These are phyloP conservation scores for Nakaseomyces uthaithaninus DNA, from an alignment of 1,139 yeast genomes.

Conservation along the genomic window DNA sequence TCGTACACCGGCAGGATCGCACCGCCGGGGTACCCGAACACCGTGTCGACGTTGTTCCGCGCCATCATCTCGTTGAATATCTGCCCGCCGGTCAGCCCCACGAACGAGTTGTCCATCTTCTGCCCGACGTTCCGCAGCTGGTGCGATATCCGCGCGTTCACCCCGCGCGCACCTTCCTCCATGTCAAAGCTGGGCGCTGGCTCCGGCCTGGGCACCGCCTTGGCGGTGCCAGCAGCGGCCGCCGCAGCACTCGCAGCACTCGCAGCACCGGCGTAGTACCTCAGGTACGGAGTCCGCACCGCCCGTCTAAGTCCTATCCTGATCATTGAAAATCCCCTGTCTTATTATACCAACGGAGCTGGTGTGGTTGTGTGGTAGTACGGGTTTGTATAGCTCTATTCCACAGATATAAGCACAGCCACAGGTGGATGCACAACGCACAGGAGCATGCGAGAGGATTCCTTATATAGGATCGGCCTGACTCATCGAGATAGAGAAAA, in stretches of 20 bases:
- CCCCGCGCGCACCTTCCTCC: constrained; percentile 11
- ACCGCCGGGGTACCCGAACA: constrained; percentile 96
- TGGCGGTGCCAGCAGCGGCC: background rate
- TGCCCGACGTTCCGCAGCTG: constrained; percentile 12
- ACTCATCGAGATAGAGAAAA: no score
- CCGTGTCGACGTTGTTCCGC: constrained; percentile 88
- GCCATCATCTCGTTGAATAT: constrained; percentile 98
- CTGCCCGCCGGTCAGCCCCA: constrained; percentile 95
- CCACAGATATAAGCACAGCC: no score
- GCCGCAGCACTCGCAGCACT: constrained; percentile 1
- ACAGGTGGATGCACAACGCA: no score
- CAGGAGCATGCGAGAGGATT: no score
- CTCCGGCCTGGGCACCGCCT: constrained; percentile 33
- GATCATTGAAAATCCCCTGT: background rate
- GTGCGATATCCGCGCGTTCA: constrained; percentile 6
- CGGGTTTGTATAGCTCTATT: no score
- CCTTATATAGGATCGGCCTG: no score
- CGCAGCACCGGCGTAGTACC: background rate
- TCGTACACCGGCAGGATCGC: constrained; percentile 97
- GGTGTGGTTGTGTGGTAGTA: no score
- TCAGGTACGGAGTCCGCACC: constrained; percentile 4
- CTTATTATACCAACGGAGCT: background rate
- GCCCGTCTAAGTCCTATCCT: background rate
- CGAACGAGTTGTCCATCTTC: constrained; percentile 71
- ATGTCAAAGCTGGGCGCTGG: constrained; percentile 47